Percentiles rank a stretch among this genome's conserved stretches.
These are phyloP conservation scores for Periconia sp. DNA, from an alignment of 2,329 filamentous ascomycete species.

Conservation along the genomic window DNA sequence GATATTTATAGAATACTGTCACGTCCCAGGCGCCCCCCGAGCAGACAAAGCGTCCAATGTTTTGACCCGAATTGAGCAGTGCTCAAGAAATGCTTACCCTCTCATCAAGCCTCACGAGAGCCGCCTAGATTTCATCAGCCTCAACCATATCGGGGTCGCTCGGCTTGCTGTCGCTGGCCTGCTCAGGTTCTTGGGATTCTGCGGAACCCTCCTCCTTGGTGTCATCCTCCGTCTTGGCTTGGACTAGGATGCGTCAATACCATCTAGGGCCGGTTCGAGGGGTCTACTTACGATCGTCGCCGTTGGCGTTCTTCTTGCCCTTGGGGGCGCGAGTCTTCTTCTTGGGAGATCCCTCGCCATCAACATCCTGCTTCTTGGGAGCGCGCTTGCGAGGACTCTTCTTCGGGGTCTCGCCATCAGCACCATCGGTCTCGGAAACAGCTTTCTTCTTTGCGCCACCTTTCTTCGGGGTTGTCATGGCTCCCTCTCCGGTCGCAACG, in stretches of 20 bases:
- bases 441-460: conserved; percentile 23
- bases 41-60: too few relatives aligned
- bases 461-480: conserved; percentile 29
- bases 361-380: conserved; percentile 39
- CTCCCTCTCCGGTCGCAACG: conserved; percentile 12
- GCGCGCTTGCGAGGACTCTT: conserved; percentile 39
- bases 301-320: conserved; percentile 27
- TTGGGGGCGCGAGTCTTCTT: conserved; percentile 35
- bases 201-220: conserved; percentile 1
- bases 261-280: too few relatives aligned
- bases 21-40: too few relatives aligned
- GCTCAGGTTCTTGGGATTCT: conserved; percentile 3
- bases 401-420: conserved; percentile 29
- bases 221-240: conserved; percentile 14
- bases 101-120: too few relatives aligned
- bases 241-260: conserved; percentile 2
- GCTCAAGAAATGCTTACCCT: too few relatives aligned
- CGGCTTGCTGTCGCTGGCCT: conserved; percentile 14
- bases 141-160: conserved; percentile 6
- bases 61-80: too few relatives aligned
- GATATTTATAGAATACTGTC: too few relatives aligned
- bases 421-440: conserved; percentile 10
- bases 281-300: conserved; percentile 24
- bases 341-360: conserved; percentile 38
- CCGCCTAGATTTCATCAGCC: conserved; percentile 17